Base-by-base conservation (phyloP, 345 rosid species). In the Alliaria petiolata region DNA sequence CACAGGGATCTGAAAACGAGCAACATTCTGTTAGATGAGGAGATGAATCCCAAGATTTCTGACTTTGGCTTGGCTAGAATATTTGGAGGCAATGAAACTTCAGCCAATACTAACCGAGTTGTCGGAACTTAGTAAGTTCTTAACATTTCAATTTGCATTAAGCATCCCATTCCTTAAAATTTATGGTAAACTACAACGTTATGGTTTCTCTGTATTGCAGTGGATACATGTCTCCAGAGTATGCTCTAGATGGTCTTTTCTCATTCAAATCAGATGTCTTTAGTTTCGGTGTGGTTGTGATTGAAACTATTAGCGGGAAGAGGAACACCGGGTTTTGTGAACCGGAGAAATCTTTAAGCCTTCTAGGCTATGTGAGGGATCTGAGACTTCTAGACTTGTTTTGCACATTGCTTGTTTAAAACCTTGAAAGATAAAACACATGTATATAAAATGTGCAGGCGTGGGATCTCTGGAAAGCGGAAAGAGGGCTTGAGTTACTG, bases 61-160 rank as follows among this genome's bases (percentile, higher is more conserved):
- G 97, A 91, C 72, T 89, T 91, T 59, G 93, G 96, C 4, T 68
- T 87, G 81, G 91, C 93, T 35, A 83, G 86, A 66, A 87, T 87
- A 15, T 89, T 89, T 26, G 85, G 83, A 25, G 85, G 82, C 53
- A 82, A 84, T 42, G 78, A 80, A 76, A 81, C 79, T 43, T 82
- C 79, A 14, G 88, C 70, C 22, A 83, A 70, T 76, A 91, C 95
- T 13, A 72, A 74, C 28, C 76, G 85, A 72, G 87, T 91, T 6
- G 86, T 87, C 0, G 91, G 96, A 69, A 91, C 97, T 34, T 87
- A 83, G 97, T 89, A 81, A 84, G 84, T 68, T 68, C 1, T 19
- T 6, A n/a, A 35, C 38, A n/a, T 9, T 38, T 57, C 1, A 0
- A 4, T 57, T 47, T 16, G 1, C 58, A 58, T 16, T 60, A 5